These are phyloP conservation scores for Neonectria sp. DNA, from an alignment of 2,329 filamentous ascomycete species.

Conservation along the genomic window DNA sequence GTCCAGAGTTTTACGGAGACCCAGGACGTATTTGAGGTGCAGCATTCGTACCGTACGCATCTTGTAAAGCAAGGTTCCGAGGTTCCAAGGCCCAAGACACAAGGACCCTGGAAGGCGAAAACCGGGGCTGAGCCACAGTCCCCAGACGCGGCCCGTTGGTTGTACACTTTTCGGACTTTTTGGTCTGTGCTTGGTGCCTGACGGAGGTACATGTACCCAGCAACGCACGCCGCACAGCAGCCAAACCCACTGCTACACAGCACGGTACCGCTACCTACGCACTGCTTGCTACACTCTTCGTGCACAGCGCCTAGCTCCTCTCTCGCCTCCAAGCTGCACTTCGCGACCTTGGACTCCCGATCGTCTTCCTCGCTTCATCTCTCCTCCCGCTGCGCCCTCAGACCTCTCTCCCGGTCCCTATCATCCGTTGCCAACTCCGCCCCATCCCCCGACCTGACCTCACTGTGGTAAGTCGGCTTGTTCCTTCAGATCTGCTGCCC, in stretches of 20 bases:
- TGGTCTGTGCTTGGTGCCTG: conserved; percentile 8
- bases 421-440: conserved; percentile 20
- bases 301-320: conserved; percentile 5
- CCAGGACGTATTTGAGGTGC: background rate
- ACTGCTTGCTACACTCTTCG: background rate
- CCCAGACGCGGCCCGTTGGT: conserved; percentile 40
- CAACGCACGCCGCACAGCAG: background rate
- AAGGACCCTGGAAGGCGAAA: conserved; percentile 3
- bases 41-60: background rate
- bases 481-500: conserved; percentile 36
- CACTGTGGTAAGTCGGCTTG: conserved; percentile 43
- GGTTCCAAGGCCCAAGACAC: conserved; percentile 13
- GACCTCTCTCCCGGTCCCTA: conserved; percentile 14
- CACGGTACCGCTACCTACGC: background rate
- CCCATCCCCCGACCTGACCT: conserved; percentile 41
- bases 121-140: conserved; percentile 46
- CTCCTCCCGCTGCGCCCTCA: conserved; percentile 7
- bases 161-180: conserved; percentile 18
- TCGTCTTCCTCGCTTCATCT: conserved; percentile 3
- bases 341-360: conserved; percentile 5
- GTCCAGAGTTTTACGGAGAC: background rate
- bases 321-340: conserved; percentile 21
- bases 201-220: conserved; percentile 10
- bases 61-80: background rate
- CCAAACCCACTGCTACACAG: background rate